Evolutionary conservation across 371 early-diverging fungal species (phyloP), one percentile per base, ranked within the genome.

Genomic region (Cokeromyces recurvatus): DNA sequence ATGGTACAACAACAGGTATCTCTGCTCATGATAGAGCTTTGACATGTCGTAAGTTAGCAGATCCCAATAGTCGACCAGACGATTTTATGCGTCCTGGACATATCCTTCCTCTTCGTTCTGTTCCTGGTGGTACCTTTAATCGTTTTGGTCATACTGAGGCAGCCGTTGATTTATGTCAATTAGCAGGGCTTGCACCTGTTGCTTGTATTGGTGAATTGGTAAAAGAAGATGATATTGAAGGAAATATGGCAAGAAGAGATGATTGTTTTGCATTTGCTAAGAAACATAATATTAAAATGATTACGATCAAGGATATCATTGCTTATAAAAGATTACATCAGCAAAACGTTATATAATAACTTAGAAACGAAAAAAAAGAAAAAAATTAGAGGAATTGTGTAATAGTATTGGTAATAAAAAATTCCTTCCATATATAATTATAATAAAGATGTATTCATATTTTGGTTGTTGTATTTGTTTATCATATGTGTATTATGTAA

Each of bases 71-170:
- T 51, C 68, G 74, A 7, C 78, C 90, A 4, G 62, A 66, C n/a
- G 87, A 85, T 32, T 90, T 98, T 49, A 74, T 77, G 44, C 81
- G 92, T 43, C 98, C 97, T 1, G 98, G 98, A 5, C 98, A 98
- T 62, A 85, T 96, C 29, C 76, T 98, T 22, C 98, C 98, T 15
- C 75, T 97, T 47, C 84, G 92, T 19, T 81, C 88, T 23, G 79
- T 81, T 17, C 75, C 77, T 25, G 86, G 86, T 29, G 95, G 96
- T 1, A 85, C 90, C 2, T 59, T 95, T 34, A 68, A 74, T 39
- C 86, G 97, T 9, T 78, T 85, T 9, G 97, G 98, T 1, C 98
- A 97, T 53, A 97, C 97, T 11, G 98, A 98, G 58, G 95, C 97
- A 6, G 81, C 82, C 4, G 81, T 95, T 39, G 98, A 97, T 63